A percentile compares a stretch with the other conserved stretches of the same genome.
phyloP scores from a whole-genome alignment of 768 basidiomycete species.

The Krasilnikovozyma curviuscula region DNA sequence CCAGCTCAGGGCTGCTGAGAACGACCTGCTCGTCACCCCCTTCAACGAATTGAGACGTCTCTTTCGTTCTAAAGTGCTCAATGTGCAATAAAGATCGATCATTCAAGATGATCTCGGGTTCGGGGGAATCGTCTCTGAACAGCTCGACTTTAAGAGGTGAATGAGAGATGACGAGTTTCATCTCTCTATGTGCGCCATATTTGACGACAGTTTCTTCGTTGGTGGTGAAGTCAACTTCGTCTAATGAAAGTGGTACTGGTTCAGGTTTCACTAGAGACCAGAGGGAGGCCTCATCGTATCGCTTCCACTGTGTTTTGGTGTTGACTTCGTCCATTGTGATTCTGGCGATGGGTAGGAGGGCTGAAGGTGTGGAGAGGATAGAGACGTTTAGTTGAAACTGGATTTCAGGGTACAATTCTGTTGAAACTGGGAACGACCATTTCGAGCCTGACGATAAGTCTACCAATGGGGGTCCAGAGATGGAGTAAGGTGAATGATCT shows the following conservation, averaged over 20 bases:
- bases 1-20: constrained; percentile 24
- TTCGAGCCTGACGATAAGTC: constrained; percentile 30
- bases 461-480: constrained; percentile 37
- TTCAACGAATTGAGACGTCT: constrained; percentile 26
- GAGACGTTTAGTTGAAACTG: constrained; percentile 63
- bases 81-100: constrained; percentile 79
- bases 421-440: constrained; percentile 58
- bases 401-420: constrained; percentile 63
- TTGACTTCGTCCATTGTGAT: constrained; percentile 77
- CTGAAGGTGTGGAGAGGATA: constrained; percentile 37
- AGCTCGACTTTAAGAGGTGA: constrained; percentile 58
- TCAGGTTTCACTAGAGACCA: constrained; percentile 65
- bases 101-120: constrained; percentile 73
- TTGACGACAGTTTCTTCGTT: constrained; percentile 41
- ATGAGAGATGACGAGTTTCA: constrained; percentile 42
- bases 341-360: constrained; percentile 60
- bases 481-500: constrained; percentile 60
- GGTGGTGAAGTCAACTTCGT: constrained; percentile 21
- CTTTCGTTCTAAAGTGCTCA: constrained; percentile 70
- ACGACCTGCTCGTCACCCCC: constrained; percentile 29
- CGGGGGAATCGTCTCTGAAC: constrained; percentile 38
- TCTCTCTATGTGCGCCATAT: constrained; percentile 48
- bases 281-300: constrained; percentile 76
- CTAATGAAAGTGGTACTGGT: constrained; percentile 32
- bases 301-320: constrained; percentile 42